Conservation (phyloP, 2,329 filamentous ascomycete genomes). For the Nigrospora oryzae region DNA sequence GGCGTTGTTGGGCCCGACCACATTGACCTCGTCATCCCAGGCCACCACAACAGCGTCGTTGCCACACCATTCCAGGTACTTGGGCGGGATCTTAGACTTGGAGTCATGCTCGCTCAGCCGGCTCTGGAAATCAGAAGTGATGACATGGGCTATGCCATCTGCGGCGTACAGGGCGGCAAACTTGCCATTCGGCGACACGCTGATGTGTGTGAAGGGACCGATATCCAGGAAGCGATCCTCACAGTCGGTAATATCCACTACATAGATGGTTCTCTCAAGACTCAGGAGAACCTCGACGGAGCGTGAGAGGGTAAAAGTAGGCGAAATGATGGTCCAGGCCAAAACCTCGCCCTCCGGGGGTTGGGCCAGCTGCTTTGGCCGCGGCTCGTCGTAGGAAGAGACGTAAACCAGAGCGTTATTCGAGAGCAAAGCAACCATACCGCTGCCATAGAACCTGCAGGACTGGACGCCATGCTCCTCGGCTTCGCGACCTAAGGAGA, state of each 20-base stretch:
- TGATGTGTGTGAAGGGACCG: conserved; percentile 85
- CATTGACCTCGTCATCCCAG: conserved; percentile 96
- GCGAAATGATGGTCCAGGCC: conserved; percentile 84
- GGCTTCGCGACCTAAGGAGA: conserved; percentile 80
- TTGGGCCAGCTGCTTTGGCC: conserved; percentile 71
- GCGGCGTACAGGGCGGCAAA: conserved; percentile 82
- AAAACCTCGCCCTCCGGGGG: conserved; percentile 72
- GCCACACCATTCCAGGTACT: conserved; percentile 91
- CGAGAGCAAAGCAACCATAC: conserved; percentile 84
- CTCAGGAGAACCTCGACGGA: conserved; percentile 90
- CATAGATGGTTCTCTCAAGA: conserved; percentile 74
- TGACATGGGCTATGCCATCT: conserved; percentile 81
- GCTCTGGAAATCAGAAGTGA: conserved; percentile 91
- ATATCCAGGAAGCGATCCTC: conserved; percentile 88
- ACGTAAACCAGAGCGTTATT: conserved; percentile 85
- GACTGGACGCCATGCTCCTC: conserved; percentile 80
- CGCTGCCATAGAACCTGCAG: conserved; percentile 87
- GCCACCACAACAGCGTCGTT: conserved; percentile 88
- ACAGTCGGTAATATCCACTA: conserved; percentile 80
- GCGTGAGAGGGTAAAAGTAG: conserved; percentile 78
- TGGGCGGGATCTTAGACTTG: conserved; percentile 73
- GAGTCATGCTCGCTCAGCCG: conserved; percentile 89
- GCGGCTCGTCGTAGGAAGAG: conserved; percentile 82
- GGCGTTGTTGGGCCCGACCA: conserved; percentile 78
- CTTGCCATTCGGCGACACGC: conserved; percentile 82